Percentiles rank a stretch among this genome's conserved stretches.
Conservation (phyloP, 495 filamentous ascomycete genomes). For the Podospora pseudocomata region DNA sequence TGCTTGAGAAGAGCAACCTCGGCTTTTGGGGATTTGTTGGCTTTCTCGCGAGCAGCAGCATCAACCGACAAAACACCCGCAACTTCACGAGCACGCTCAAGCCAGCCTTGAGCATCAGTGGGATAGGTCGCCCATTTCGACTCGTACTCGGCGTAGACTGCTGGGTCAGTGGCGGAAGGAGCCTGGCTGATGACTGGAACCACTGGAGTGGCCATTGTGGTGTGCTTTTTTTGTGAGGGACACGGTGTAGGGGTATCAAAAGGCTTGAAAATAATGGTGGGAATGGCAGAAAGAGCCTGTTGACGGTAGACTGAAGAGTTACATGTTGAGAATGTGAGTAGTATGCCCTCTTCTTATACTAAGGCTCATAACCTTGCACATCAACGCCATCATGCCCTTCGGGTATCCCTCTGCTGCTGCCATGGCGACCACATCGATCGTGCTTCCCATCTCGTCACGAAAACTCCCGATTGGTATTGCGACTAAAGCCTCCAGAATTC, state of each 20-base stretch:
- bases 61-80: slow-evolving; percentile 51
- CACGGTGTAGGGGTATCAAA: neutral
- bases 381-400: neutral
- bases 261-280: neutral
- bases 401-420: neutral
- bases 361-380: neutral
- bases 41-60: slow-evolving; percentile 51
- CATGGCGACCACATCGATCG: neutral
- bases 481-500: neutral
- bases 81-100: slow-evolving; percentile 51
- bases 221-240: slow-evolving; percentile 9
- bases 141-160: slow-evolving; percentile 48
- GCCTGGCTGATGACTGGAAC: slow-evolving; percentile 12
- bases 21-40: slow-evolving; percentile 54
- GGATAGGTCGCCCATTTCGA: slow-evolving; percentile 47
- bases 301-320: neutral
- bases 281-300: neutral
- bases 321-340: neutral
- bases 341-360: neutral
- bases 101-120: slow-evolving; percentile 44
- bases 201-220: neutral
- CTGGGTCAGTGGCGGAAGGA: slow-evolving; percentile 45
- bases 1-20: slow-evolving; percentile 56
- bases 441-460: neutral
- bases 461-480: slow-evolving; percentile 1